Evolutionary conservation across 2,329 filamentous ascomycete genomes (phyloP), one percentile per base, ranked within the genome.

Genomic region (Exophiala spinifera): DNA sequence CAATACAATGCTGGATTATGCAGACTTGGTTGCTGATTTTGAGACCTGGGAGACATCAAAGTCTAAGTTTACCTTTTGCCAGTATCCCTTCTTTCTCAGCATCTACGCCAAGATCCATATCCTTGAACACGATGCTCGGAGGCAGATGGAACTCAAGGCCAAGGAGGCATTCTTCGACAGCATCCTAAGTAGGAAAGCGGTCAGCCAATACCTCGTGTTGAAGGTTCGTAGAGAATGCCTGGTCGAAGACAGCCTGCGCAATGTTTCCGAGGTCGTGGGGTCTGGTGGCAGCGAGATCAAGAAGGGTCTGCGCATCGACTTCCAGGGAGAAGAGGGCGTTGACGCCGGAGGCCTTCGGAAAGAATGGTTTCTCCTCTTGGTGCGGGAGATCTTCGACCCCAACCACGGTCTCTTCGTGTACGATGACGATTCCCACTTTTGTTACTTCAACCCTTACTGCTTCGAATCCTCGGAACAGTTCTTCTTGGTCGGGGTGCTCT

Each of bases 51-150:
- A 95, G 67, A 80, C 82, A 3, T 86, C 81, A 60, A 79, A 80
- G 48, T 79, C 80, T 17, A 89, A 84, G 61, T 96, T 96, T 67
- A 82, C 88, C 0, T 95, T 96, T 66, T 96, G 91, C 67, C 89
- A 95, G 67, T 95, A 95, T 65, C 90, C 91, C 0, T 95, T 96
- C 65, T 85, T 96, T 62, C 77, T 96, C 37, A 95, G 90, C 58
- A 91, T 96, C 61, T 91, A 89, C 76, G 87, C 91, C 23, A 96
- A 96, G 71, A 95, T 94, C 55, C 87, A 87, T 61, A 92, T 96
- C 44, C 77, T 96, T 64, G 90, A 96, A 66, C 83, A 95, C 65
- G 91, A 96, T 70, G 89, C 90, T 6, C 83, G 86, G 59, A 82
- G 91, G 6, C 90, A 96, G 70, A 96, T 96, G 91, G 86, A 90